Conservation (phyloP, 352 stramenopile species). For the Bremia lactucae region DNA sequence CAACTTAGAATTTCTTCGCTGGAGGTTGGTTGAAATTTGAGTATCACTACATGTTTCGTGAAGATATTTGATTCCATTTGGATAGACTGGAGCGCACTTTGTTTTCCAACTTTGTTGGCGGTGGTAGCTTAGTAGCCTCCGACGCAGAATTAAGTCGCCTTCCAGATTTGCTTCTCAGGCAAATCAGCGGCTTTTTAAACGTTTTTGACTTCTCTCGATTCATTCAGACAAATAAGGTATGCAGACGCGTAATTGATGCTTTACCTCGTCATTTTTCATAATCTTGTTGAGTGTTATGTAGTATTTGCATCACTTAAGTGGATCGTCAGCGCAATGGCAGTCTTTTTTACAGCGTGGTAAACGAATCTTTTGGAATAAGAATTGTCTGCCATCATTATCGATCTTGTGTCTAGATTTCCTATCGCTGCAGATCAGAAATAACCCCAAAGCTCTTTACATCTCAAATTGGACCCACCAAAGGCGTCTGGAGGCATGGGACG, state of each 20-base stretch:
- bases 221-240: conserved; percentile 29
- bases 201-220: conserved; percentile 24
- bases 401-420: conserved; percentile 13
- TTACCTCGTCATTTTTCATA: no score
- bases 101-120: conserved; percentile 21
- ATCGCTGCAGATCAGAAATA: not conserved
- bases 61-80: not conserved
- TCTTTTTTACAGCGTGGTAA: conserved; percentile 24
- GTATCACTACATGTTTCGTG: not conserved
- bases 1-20: conserved; percentile 30
- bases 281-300: no score
- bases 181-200: conserved; percentile 20
- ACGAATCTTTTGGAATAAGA: not conserved
- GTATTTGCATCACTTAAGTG: not conserved
- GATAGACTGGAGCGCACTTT: conserved; percentile 33
- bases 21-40: conserved; percentile 16
- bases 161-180: conserved; percentile 19
- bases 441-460: conserved; percentile 18
- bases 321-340: conserved; percentile 15
- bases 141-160: conserved; percentile 34
- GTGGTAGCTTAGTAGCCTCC: conserved; percentile 4
- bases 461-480: conserved; percentile 8
- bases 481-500: conserved; percentile 8
- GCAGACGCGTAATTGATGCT: not conserved
- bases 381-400: no score